Conservation (phyloP, 2,329 filamentous ascomycete genomes). For the Ophiostoma tasmaniense region DNA sequence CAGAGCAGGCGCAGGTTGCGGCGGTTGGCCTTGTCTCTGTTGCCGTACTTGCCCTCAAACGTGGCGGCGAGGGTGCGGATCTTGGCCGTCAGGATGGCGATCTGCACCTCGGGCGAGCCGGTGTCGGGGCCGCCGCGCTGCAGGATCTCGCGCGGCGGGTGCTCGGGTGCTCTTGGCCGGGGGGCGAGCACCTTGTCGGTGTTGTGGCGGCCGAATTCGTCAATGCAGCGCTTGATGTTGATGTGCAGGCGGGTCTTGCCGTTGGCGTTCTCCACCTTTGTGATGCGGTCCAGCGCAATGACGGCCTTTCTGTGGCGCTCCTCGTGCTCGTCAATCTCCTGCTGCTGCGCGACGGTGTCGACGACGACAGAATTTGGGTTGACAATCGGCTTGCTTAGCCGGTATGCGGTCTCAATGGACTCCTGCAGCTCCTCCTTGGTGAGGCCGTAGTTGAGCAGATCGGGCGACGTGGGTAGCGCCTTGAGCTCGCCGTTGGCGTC, state of each 20-base stretch:
- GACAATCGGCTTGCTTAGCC: conserved; percentile 52
- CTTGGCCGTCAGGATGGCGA: conserved; percentile 88
- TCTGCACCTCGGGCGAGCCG: conserved; percentile 94
- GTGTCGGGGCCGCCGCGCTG: conserved; percentile 80
- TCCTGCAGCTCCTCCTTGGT: conserved; percentile 56
- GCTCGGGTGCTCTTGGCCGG: conserved; percentile 43
- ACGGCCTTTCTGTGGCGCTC: conserved; percentile 57
- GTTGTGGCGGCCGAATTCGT: conserved; percentile 82
- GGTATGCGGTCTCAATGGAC: conserved; percentile 59
- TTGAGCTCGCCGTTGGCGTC: conserved; percentile 20
- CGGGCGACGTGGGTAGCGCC: conserved; percentile 38
- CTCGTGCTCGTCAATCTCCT: conserved; percentile 37
- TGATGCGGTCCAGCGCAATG: conserved; percentile 71
- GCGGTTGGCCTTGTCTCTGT: conserved; percentile 91
- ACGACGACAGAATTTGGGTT: conserved; percentile 28
- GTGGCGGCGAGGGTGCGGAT: conserved; percentile 72
- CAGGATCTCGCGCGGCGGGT: conserved; percentile 32
- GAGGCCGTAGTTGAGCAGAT: conserved; percentile 69
- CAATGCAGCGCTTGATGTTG: conserved; percentile 77
- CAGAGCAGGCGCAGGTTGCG: conserved; percentile 77
- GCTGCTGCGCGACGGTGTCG: conserved; percentile 35
- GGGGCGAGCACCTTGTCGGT: conserved; percentile 65
- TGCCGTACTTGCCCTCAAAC: conserved; percentile 56
- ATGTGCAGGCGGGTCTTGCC: conserved; percentile 69
- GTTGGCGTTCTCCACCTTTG: conserved; percentile 66